These are phyloP conservation scores for Cryptococcus maquisensis DNA, from an alignment of 1,284 basidiomycete species.

Conservation along the genomic window DNA sequence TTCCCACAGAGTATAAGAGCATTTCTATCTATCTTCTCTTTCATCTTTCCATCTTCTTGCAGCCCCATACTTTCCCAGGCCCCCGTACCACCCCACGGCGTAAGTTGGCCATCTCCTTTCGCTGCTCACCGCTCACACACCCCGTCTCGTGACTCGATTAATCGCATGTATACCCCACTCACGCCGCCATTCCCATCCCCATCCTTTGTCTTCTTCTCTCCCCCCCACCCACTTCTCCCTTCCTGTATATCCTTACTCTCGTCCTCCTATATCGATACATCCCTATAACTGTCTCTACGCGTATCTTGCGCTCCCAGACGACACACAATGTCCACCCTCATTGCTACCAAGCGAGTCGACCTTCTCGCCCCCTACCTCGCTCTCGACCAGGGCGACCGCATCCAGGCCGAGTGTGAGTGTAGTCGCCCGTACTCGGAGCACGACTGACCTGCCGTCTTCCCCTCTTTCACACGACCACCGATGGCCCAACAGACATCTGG, in stretches of 20 bases:
- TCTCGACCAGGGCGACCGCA: conserved; percentile 75
- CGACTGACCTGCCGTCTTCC: no score
- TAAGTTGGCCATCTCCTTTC: no score
- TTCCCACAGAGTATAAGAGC: no score
- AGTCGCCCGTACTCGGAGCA: no score
- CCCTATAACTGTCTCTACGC: neutral
- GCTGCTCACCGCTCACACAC: no score
- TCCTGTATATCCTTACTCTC: neutral
- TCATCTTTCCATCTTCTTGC: no score
- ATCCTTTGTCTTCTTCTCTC: neutral
- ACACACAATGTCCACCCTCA: conserved; percentile 42
- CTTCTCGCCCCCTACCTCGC: conserved; percentile 81
- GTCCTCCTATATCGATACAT: neutral
- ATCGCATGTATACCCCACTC: no score
- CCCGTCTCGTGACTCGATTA: neutral
- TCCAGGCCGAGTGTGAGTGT: conserved; percentile 85
- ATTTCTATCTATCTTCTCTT: no score
- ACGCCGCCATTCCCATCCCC: neutral
- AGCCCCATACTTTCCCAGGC: no score
- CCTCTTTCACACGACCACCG: no score
- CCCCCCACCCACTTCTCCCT: neutral
- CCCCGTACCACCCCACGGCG: no score
- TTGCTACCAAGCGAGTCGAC: conserved; percentile 65
- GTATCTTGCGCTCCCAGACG: conserved; percentile 6
- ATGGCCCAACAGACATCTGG: conserved; percentile 82